A percentile compares a stretch with the other conserved stretches of the same genome.
Conservation (phyloP, 257 asterid genomes). For the Scutellaria minor region DNA sequence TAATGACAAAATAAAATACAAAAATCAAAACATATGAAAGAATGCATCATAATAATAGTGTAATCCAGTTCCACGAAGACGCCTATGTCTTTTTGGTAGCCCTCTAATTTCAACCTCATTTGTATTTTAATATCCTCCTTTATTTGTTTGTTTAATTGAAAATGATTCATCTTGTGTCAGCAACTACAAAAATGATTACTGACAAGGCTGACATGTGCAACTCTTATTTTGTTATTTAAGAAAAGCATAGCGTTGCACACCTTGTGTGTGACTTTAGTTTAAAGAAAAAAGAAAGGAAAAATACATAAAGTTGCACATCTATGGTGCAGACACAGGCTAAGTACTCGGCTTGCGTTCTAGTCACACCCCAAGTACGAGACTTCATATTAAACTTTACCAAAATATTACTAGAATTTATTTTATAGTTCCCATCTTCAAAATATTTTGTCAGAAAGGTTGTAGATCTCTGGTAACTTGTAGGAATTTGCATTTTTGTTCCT, state of each 20-base stretch:
- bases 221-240: background rate
- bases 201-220: background rate
- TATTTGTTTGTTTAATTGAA: background rate
- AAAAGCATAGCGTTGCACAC: background rate
- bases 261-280: background rate
- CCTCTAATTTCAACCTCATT: background rate
- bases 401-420: background rate
- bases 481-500: background rate
- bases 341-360: background rate
- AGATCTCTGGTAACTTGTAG: background rate
- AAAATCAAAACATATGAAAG: no score
- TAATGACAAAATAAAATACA: no score
- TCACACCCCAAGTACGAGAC: background rate
- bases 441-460: background rate
- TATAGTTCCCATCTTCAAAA: background rate
- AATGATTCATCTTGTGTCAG: background rate
- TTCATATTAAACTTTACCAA: background rate
- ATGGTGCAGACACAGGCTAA: no score
- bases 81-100: background rate
- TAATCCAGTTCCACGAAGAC: background rate
- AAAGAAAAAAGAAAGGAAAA: background rate
- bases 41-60: background rate
- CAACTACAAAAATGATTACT: background rate
- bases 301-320: background rate
- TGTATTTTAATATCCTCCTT: background rate